phyloP scores from a whole-genome alignment of 352 stramenopile genomes.

The Pythium brachiatum region DNA sequence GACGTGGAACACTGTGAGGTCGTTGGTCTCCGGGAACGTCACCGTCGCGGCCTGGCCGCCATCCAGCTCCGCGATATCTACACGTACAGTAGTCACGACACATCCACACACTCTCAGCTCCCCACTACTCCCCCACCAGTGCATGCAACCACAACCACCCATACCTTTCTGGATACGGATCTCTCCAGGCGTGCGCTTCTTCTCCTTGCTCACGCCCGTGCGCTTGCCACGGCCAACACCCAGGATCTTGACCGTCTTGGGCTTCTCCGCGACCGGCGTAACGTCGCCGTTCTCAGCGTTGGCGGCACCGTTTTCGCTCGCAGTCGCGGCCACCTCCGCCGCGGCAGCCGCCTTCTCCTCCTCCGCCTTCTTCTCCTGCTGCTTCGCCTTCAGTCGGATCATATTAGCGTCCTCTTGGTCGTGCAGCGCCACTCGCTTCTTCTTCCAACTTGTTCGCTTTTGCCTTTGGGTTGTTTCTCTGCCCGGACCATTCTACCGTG shows the following conservation, averaged over 20 bases:
- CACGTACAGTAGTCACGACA: neutral
- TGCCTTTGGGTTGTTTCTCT: slow-evolving; percentile 2
- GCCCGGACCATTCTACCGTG: neutral
- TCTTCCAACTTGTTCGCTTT: neutral
- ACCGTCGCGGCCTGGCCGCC: slow-evolving; percentile 95
- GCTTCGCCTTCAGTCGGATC: slow-evolving; percentile 84
- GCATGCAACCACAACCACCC: too few species aligned
- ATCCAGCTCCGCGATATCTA: slow-evolving; percentile 97
- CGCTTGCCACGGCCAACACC: slow-evolving; percentile 81
- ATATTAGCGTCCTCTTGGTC: slow-evolving; percentile 28
- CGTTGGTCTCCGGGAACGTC: slow-evolving; percentile 96
- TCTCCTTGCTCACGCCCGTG: slow-evolving; percentile 65
- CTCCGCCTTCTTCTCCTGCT: slow-evolving; percentile 84
- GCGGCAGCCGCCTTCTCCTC: slow-evolving; percentile 46
- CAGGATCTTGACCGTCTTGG: slow-evolving; percentile 82
- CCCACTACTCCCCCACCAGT: too few species aligned
- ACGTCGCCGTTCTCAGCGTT: slow-evolving; percentile 22
- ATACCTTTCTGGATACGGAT: slow-evolving; percentile 97
- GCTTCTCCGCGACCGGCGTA: slow-evolving; percentile 35
- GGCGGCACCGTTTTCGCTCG: slow-evolving; percentile 17
- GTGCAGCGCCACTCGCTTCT: neutral
- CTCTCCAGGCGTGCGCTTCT: slow-evolving; percentile 95
- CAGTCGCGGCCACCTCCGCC: slow-evolving; percentile 12
- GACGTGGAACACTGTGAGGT: slow-evolving; percentile 93
- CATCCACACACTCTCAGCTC: neutral